A percentile compares a stretch with the other conserved stretches of the same genome.
Evolutionary conservation across 148 eudicot genomes (phyloP).

Genomic region (Polygonum aviculare): DNA sequence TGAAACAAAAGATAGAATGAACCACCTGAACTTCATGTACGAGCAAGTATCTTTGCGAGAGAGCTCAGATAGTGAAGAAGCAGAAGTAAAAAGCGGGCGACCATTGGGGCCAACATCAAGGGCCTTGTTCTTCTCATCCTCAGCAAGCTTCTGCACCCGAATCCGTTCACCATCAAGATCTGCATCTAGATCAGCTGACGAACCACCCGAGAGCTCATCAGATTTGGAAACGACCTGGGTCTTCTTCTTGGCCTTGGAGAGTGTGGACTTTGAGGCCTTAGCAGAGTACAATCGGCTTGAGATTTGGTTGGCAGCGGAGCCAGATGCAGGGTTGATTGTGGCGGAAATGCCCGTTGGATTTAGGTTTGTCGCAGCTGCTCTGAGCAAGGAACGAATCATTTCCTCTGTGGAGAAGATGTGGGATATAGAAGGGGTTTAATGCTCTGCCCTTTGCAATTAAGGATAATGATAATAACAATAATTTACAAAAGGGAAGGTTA

Average conservation of each 20-base stretch:
- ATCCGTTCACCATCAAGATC: slow-evolving; percentile 30
- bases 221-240: slow-evolving; percentile 18
- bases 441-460: background rate
- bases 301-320: background rate
- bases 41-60: slow-evolving; percentile 36
- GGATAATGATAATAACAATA: background rate
- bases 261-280: slow-evolving; percentile 26
- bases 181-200: slow-evolving; percentile 21
- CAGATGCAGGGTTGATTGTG: background rate
- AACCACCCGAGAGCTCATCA: slow-evolving; percentile 19
- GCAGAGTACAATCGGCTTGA: slow-evolving; percentile 22
- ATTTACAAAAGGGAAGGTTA: too few species aligned
- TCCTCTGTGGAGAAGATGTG: slow-evolving; percentile 6
- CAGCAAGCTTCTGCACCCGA: slow-evolving; percentile 35
- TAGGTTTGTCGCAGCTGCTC: slow-evolving; percentile 20
- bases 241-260: slow-evolving; percentile 28
- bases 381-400: slow-evolving; percentile 56
- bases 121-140: slow-evolving; percentile 53
- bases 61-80: slow-evolving; percentile 41
- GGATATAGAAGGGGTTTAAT: background rate
- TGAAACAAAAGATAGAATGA: background rate
- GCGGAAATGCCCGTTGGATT: background rate
- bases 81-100: slow-evolving; percentile 50
- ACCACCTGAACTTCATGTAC: slow-evolving; percentile 67
- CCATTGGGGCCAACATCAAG: slow-evolving; percentile 89